phyloP scores from a whole-genome alignment of 345 rosid genomes.

The Salix koriyanagi region DNA sequence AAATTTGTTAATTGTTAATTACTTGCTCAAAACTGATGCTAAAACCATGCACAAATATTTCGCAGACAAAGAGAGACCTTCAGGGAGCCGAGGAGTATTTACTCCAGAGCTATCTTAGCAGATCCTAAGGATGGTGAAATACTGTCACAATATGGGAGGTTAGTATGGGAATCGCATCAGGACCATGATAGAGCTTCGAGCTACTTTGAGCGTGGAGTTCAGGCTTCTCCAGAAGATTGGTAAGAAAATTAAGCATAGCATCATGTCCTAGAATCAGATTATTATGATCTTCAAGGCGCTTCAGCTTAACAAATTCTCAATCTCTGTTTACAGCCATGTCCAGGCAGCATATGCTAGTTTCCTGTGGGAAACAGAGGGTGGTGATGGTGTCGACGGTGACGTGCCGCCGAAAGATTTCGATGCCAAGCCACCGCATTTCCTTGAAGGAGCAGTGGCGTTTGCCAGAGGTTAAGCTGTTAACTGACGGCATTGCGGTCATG shows the following conservation, averaged over 20 bases:
- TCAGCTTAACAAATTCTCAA: not conserved
- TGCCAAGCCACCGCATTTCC: not conserved
- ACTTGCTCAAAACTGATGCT: not conserved
- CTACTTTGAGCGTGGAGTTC: constrained; percentile 49
- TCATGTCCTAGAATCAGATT: not conserved
- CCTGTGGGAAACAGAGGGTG: constrained; percentile 55
- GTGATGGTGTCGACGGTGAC: constrained; percentile 14
- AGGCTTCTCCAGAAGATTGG: constrained; percentile 53
- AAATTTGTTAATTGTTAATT: not conserved
- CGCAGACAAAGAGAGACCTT: constrained; percentile 42
- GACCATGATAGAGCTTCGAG: constrained; percentile 39
- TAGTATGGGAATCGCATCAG: constrained; percentile 43
- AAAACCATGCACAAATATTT: not conserved
- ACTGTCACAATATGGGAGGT: constrained; percentile 45
- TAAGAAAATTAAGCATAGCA: not conserved
- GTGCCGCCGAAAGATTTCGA: constrained; percentile 13
- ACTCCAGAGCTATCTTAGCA: constrained; percentile 45
- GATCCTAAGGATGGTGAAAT: constrained; percentile 56
- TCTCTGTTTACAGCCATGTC: constrained; percentile 40
- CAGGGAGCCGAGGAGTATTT: constrained; percentile 48
- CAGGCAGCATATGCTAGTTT: constrained; percentile 63
- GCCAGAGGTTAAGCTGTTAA: constrained; percentile 4
- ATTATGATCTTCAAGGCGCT: not conserved
- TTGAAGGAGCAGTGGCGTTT: constrained; percentile 10
- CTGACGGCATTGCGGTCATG: not conserved